phyloP scores from a whole-genome alignment of 179 eudicot species.

The Gypsophila paniculata region DNA sequence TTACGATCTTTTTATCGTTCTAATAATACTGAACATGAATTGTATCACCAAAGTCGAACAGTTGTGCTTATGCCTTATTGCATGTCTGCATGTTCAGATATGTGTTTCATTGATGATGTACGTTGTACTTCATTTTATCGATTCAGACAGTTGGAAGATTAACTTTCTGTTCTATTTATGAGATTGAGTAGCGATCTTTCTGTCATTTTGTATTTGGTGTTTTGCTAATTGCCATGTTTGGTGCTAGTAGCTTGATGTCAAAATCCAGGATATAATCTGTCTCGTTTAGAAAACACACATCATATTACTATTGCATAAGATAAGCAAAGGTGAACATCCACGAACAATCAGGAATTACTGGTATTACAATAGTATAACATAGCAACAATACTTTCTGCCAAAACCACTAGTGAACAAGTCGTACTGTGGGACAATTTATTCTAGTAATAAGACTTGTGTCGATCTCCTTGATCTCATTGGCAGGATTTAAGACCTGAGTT shows the following conservation, averaged over 20 bases:
- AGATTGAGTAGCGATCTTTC: neutral
- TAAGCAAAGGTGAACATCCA: constrained; percentile 8
- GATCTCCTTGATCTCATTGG: constrained; percentile 15
- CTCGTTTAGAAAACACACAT: neutral
- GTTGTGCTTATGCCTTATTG: neutral
- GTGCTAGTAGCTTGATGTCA: neutral
- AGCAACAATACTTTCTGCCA: constrained; percentile 12
- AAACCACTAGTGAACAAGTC: neutral
- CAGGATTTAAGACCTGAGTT: constrained; percentile 5
- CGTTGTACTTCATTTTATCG: too few species aligned
- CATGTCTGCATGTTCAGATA: too few species aligned
- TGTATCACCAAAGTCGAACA: neutral
- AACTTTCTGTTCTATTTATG: neutral
- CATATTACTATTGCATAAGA: constrained; percentile 15
- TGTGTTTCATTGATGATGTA: too few species aligned
- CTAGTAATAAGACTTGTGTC: constrained; percentile 10
- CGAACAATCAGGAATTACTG: constrained; percentile 7
- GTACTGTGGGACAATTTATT: constrained; percentile 14
- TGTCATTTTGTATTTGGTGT: neutral
- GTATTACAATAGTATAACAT: constrained; percentile 2
- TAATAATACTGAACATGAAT: too few species aligned
- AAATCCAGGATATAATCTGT: neutral
- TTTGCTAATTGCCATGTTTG: constrained; percentile 1
- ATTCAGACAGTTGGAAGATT: too few species aligned
- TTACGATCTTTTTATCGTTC: neutral